phyloP scores from a whole-genome alignment of 768 basidiomycete species.

The button mushroom (Agaricus bisporus) region DNA sequence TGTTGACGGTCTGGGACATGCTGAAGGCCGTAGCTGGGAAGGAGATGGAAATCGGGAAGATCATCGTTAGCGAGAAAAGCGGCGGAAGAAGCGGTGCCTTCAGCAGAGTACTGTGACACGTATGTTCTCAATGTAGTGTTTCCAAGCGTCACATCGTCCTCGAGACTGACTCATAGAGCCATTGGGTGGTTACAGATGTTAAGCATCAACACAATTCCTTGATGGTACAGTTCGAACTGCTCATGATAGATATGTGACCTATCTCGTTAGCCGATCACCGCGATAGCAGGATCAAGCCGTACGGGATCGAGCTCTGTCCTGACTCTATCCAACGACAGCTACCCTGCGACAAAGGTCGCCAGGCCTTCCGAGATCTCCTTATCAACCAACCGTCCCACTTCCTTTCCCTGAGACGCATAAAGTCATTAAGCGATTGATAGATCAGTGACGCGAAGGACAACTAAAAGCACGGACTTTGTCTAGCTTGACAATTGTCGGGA shows the following conservation, averaged over 20 bases:
- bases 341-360: constrained; percentile 21
- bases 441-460: constrained; percentile 2
- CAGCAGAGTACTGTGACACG: constrained; percentile 13
- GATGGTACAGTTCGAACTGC: no score
- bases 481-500: constrained; percentile 66
- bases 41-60: constrained; percentile 74
- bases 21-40: constrained; percentile 85
- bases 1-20: constrained; percentile 92
- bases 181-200: no score
- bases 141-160: no score
- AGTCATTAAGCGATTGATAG: constrained; percentile 1
- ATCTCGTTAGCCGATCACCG: no score
- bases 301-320: not conserved
- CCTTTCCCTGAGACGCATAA: constrained; percentile 24
- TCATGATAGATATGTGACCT: no score
- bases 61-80: constrained; percentile 58
- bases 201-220: no score
- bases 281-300: not conserved
- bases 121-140: no score
- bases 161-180: no score
- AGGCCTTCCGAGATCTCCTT: constrained; percentile 25
- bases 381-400: constrained; percentile 38
- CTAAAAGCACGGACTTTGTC: constrained; percentile 39
- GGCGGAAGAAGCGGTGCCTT: constrained; percentile 79
- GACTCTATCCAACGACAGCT: not conserved